A percentile compares a stretch with the other conserved stretches of the same genome.
Evolutionary conservation across 2,329 filamentous ascomycete genomes (phyloP).

Genomic region (Alternaria gaisen): DNA sequence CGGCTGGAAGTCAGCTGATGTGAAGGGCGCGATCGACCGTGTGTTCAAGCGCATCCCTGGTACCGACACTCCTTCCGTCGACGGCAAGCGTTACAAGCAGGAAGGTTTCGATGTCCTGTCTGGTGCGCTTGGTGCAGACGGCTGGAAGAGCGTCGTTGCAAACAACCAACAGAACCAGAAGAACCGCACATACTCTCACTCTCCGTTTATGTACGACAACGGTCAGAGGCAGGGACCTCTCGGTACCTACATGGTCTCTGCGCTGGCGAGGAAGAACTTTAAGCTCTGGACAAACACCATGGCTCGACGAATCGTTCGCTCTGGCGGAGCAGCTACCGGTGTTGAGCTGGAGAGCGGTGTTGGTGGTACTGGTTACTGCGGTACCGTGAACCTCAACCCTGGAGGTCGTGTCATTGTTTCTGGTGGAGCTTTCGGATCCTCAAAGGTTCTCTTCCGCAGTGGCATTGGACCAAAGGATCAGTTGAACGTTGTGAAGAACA

Average conservation of each 20-base stretch:
- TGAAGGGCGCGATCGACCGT: slow-evolving; percentile 66
- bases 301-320: slow-evolving; percentile 72
- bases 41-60: slow-evolving; percentile 76
- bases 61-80: slow-evolving; percentile 70
- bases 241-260: slow-evolving; percentile 73
- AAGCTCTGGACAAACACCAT: slow-evolving; percentile 71
- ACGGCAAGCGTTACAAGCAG: slow-evolving; percentile 73
- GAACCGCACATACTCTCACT: slow-evolving; percentile 70
- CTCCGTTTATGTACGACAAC: slow-evolving; percentile 72
- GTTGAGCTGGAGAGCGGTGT: slow-evolving; percentile 73
- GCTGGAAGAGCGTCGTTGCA: slow-evolving; percentile 70
- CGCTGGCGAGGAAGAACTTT: slow-evolving; percentile 69
- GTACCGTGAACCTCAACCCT: slow-evolving; percentile 68
- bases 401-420: slow-evolving; percentile 73
- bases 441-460: slow-evolving; percentile 73
- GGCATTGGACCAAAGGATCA: slow-evolving; percentile 70
- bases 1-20: slow-evolving; percentile 74
- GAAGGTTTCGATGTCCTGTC: slow-evolving; percentile 71
- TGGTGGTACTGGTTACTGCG: slow-evolving; percentile 61
- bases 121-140: slow-evolving; percentile 65
- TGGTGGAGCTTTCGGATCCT: slow-evolving; percentile 73
- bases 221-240: slow-evolving; percentile 75
- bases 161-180: slow-evolving; percentile 69
- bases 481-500: slow-evolving; percentile 56
- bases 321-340: slow-evolving; percentile 69